These are phyloP conservation scores for Schizosaccharomyces lindneri DNA, from an alignment of 805 yeast species.

Conservation along the genomic window DNA sequence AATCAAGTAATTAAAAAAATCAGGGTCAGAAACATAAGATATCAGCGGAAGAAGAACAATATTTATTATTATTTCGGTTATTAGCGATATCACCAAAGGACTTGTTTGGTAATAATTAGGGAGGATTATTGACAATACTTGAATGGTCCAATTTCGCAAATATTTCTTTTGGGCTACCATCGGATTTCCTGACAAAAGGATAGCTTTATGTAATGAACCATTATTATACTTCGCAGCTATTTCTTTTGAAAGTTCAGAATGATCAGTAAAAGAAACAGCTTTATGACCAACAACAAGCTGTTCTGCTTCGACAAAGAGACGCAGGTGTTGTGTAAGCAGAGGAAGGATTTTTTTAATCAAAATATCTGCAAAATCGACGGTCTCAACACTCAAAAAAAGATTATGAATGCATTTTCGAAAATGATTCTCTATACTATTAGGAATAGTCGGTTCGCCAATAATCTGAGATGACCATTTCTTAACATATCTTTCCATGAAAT, in stretches of 20 bases:
- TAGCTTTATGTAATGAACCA: not conserved
- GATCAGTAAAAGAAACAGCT: conserved; percentile 1
- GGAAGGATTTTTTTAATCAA: not conserved
- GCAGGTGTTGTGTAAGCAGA: not conserved
- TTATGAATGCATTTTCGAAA: not conserved
- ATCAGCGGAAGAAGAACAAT: not conserved
- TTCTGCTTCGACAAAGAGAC: not conserved
- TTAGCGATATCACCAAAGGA: not conserved
- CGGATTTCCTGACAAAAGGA: not conserved
- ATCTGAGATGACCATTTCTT: not conserved
- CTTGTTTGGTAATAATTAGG: not conserved
- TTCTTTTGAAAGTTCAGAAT: not conserved
- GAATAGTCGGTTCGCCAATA: not conserved
- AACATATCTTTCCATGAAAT: not conserved
- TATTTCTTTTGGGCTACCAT: not conserved
- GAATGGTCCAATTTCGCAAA: not conserved
- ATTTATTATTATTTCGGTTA: not conserved
- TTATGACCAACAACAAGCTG: not conserved
- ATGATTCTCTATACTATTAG: not conserved
- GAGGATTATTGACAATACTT: not conserved
- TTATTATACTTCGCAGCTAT: not conserved
- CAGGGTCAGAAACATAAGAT: not conserved
- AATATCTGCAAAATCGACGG: not conserved
- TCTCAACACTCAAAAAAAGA: not conserved
- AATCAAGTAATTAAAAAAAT: not conserved